A percentile compares a stretch with the other conserved stretches of the same genome.
Conservation (phyloP, 2,329 filamentous ascomycete species). For the Neonectria punicea region DNA sequence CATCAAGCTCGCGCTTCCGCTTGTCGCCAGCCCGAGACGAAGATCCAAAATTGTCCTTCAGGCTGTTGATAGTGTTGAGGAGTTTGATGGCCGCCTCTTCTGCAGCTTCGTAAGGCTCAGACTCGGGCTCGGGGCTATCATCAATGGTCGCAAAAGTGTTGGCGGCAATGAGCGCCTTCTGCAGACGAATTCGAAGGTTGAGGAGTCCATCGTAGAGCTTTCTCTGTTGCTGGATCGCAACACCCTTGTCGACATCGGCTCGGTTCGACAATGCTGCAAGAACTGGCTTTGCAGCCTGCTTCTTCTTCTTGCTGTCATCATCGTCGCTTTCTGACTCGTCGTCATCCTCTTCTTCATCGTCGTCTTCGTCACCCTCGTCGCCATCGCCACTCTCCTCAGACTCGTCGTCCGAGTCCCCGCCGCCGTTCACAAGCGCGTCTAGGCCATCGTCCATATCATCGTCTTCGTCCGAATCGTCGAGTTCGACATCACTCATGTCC, state of each 20-base stretch:
- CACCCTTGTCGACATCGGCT: conserved; percentile 81
- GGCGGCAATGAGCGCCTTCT: conserved; percentile 86
- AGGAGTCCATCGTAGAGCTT: conserved; percentile 88
- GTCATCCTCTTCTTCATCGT: conserved; percentile 49
- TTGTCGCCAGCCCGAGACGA: conserved; percentile 66
- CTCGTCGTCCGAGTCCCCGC: conserved; percentile 47
- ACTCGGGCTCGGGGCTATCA: conserved; percentile 50
- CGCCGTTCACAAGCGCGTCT: conserved; percentile 48
- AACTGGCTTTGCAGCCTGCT: conserved; percentile 47
- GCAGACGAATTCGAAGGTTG: conserved; percentile 89
- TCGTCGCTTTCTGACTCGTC: conserved; percentile 53
- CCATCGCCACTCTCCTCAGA: conserved; percentile 50
- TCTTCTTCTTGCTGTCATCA: conserved; percentile 42
- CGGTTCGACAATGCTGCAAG: conserved; percentile 46
- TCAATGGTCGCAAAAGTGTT: conserved; percentile 74
- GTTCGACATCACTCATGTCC: conserved; percentile 48
- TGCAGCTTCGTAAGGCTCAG: conserved; percentile 75
- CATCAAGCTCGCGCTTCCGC: conserved; percentile 65
- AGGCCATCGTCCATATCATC: conserved; percentile 53
- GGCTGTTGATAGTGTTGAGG: conserved; percentile 81
- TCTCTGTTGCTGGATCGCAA: conserved; percentile 86
- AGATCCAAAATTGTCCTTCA: conserved; percentile 70
- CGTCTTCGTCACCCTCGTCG: conserved; percentile 48
- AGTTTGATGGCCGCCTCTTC: conserved; percentile 87
- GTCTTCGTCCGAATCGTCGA: conserved; percentile 50